Evolutionary conservation across 257 asterid genomes (phyloP).

Genomic region (Nicotiana paniculata): DNA sequence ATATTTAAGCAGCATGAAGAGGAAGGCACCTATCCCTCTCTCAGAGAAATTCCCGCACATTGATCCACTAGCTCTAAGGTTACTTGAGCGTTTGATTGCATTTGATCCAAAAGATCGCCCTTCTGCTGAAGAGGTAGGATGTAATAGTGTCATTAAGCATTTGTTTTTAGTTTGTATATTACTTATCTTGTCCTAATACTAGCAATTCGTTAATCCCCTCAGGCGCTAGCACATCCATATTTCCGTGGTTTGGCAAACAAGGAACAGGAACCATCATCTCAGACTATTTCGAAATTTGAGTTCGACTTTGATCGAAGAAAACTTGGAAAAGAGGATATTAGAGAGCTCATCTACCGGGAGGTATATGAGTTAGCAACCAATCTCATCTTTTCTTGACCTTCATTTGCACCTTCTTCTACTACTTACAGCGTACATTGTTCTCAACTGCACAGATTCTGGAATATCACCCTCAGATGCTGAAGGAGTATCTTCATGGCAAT

Average conservation of each 20-base stretch:
- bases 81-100: constrained; percentile 74
- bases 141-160: background rate
- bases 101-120: constrained; percentile 93
- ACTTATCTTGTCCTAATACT: constrained; percentile 10
- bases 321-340: constrained; percentile 61
- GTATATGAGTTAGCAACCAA: constrained; percentile 30
- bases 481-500: constrained; percentile 84
- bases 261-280: constrained; percentile 85
- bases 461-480: constrained; percentile 99
- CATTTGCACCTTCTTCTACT: constrained; percentile 14
- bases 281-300: constrained; percentile 79
- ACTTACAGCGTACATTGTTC: constrained; percentile 37
- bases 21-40: constrained; percentile 59
- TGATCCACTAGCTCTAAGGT: constrained; percentile 84
- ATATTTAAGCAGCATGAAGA: constrained; percentile 80
- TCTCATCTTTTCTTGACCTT: constrained; percentile 13
- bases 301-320: constrained; percentile 88
- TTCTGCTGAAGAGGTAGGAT: constrained; percentile 77
- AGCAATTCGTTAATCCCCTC: constrained; percentile 15
- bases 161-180: background rate
- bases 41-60: constrained; percentile 66
- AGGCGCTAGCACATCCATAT: constrained; percentile 91
- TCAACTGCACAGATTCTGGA: constrained; percentile 82
- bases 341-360: constrained; percentile 91
- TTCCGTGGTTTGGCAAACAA: constrained; percentile 69